A percentile compares a stretch with the other conserved stretches of the same genome.
These are phyloP conservation scores for Ustilago curta DNA, from an alignment of 1,284 basidiomycete species.

Conservation along the genomic window DNA sequence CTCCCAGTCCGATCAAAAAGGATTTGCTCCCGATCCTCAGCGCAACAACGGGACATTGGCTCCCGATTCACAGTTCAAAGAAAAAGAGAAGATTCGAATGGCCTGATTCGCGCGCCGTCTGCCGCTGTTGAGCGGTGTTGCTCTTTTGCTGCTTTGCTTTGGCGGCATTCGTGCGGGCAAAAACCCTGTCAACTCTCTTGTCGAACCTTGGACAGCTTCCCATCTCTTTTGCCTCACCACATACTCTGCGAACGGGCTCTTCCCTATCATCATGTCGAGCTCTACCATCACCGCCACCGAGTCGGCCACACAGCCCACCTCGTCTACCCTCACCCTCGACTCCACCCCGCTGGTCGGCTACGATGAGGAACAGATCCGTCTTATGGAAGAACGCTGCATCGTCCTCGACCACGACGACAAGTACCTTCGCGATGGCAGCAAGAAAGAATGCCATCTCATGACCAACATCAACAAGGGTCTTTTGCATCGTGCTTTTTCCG, in stretches of 20 bases:
- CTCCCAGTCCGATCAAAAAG: background rate
- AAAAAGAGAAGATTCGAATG: slow-evolving; percentile 1
- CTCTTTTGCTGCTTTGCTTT: background rate
- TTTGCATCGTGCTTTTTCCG: slow-evolving; percentile 97
- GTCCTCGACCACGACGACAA: slow-evolving; percentile 90
- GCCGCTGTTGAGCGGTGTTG: background rate
- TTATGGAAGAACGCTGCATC: slow-evolving; percentile 99
- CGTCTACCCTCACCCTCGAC: slow-evolving; percentile 42
- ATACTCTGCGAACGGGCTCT: background rate
- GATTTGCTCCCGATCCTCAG: background rate
- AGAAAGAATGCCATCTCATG: slow-evolving; percentile 99
- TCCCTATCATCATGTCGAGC: slow-evolving; percentile 18
- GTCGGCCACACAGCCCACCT: slow-evolving; percentile 19
- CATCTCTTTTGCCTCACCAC: background rate
- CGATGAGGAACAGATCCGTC: slow-evolving; percentile 73
- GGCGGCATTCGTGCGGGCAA: too few relatives aligned
- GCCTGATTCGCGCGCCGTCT: slow-evolving; percentile 11
- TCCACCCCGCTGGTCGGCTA: slow-evolving; percentile 62
- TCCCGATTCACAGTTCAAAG: slow-evolving; percentile 4
- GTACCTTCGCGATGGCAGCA: slow-evolving; percentile 74
- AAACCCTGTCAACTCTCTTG: slow-evolving; percentile 1
- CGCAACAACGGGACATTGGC: background rate
- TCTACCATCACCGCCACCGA: slow-evolving; percentile 30
- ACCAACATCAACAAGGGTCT: slow-evolving; percentile 94
- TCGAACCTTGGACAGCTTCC: background rate